Base-by-base conservation (phyloP, 192 early-diverging fungal genomes). In the Coemansia sp. region DNA sequence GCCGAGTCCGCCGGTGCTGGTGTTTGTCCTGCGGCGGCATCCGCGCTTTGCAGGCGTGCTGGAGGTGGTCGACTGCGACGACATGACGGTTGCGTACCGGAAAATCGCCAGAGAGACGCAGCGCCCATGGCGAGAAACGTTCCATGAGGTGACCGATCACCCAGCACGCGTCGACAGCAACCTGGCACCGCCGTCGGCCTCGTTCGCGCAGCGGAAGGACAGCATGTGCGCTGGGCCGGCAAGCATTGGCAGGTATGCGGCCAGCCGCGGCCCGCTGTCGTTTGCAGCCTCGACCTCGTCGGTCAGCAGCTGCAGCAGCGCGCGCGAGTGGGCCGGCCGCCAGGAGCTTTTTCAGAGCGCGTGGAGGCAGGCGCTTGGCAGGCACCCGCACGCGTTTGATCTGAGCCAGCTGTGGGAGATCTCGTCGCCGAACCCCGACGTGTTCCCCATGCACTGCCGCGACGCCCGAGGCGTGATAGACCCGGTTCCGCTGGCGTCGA, bases 391-490 rank as follows among this genome's bases (percentile, higher is more conserved):
- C 4, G 32, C 68, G 3, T 83, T 67, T 52, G 35, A 68, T 17
- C 8, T 36, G 20, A n/a, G 67, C 51, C 64, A 41, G 72, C 72
- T 83, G 28, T 83, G 80, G 80, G 75, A 83, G 63, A 77, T 83
- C 5, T 76, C 80, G 8, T 74, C 80, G 34, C 80, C 80, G 9
- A 67, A 65, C 7, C 80, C 80, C 15, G 56, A 9, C 20, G 39
- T 65, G 34, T 74, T 83, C 34, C 72, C 80, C 7, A 64, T 83
- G 71, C 80, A 83, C 63, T 83, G 80, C 34, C 72, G 80, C n/a
- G 80, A 83, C 60, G 59, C 75, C 2, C 80, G 80, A 14, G 80
- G 80, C 17, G 63, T 68, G 9, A 67, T 83, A 14, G 69, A 76
- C n/a, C 75, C 80, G 15, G 55, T 83, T 22, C 80, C 75, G 8